A percentile compares a stretch with the other conserved stretches of the same genome.
Evolutionary conservation across 305 asterid species (phyloP).

Genomic region (Rubia tinctorum): DNA sequence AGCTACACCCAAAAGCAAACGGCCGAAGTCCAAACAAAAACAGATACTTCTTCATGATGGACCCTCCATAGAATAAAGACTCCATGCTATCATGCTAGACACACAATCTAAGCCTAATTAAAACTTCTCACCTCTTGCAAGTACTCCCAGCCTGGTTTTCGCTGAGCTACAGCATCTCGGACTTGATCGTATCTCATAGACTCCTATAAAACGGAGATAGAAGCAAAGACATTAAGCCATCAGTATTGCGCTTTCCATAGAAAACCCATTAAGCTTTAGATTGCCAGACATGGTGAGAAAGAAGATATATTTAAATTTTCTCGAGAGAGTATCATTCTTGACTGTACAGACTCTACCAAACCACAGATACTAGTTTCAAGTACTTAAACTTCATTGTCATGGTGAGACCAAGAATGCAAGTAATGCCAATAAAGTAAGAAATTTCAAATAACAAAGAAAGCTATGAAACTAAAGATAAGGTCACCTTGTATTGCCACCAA

Average conservation of each 20-base stretch:
- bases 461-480: conserved; percentile 9
- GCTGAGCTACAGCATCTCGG: conserved; percentile 78
- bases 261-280: background rate
- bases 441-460: background rate
- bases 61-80: background rate
- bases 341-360: background rate
- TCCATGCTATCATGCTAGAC: background rate
- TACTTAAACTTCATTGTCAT: background rate
- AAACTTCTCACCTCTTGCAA: conserved; percentile 73
- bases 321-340: background rate
- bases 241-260: background rate
- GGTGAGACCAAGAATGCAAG: background rate
- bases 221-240: conserved; percentile 5
- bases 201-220: conserved; percentile 42
- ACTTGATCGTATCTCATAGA: conserved; percentile 87
- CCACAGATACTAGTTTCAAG: background rate
- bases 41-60: background rate
- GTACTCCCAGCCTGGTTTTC: conserved; percentile 96
- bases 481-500: conserved; percentile 97
- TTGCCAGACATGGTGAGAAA: background rate
- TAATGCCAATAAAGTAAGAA: background rate
- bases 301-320: background rate
- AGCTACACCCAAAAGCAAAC: background rate
- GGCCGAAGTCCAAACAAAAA: background rate
- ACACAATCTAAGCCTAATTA: conserved; percentile 10